phyloP scores from a whole-genome alignment of 2,329 filamentous ascomycete species.

The Dendryphion nanum region DNA sequence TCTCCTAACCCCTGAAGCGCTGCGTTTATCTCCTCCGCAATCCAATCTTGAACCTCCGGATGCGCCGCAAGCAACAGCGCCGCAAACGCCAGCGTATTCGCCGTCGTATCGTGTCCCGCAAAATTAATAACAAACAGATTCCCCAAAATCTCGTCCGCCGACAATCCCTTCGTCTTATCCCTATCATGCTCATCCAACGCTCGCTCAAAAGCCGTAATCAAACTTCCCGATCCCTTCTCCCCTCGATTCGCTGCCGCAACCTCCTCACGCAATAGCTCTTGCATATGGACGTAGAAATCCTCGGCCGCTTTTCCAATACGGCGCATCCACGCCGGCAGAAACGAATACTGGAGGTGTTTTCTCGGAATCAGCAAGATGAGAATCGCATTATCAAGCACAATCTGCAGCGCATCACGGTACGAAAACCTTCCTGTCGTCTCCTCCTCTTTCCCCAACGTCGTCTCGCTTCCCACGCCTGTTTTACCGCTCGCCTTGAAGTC shows the following conservation, averaged over 20 bases:
- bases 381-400: constrained; percentile 23
- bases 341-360: constrained; percentile 7
- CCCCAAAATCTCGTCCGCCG: constrained; percentile 45
- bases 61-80: constrained; percentile 46
- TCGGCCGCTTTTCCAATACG: constrained; percentile 13
- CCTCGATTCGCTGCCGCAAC: constrained; percentile 1
- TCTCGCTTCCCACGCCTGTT: constrained; percentile 1
- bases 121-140: constrained; percentile 50
- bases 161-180: constrained; percentile 1
- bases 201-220: constrained; percentile 8
- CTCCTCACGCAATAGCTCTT: constrained; percentile 8
- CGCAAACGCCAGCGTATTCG: constrained; percentile 44
- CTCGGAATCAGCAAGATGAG: constrained; percentile 7
- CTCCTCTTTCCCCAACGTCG: neutral
- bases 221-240: constrained; percentile 5
- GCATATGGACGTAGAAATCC: constrained; percentile 9
- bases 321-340: constrained; percentile 13
- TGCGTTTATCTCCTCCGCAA: constrained; percentile 35
- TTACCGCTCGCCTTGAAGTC: constrained; percentile 6
- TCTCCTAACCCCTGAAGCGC: constrained; percentile 12
- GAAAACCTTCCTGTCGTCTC: neutral
- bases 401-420: constrained; percentile 14
- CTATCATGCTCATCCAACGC: neutral
- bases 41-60: constrained; percentile 47
- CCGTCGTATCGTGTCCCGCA: constrained; percentile 52